These are phyloP conservation scores for Barnettozyma sp. DNA, from an alignment of 805 yeast species.

Conservation along the genomic window DNA sequence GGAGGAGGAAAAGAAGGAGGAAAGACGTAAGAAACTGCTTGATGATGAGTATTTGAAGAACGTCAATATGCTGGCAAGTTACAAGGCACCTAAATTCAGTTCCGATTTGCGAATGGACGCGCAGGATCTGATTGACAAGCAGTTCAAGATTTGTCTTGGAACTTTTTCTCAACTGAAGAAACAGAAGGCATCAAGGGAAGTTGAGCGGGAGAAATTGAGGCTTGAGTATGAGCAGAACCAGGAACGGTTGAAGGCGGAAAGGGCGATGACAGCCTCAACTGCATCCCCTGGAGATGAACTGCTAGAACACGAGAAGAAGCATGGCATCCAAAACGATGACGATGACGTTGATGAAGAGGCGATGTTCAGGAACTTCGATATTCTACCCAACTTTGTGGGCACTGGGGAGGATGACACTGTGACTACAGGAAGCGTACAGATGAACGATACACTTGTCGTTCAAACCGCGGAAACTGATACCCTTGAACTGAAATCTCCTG, in stretches of 20 bases:
- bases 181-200: conserved; percentile 26
- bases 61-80: conserved; percentile 12
- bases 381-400: conserved; percentile 24
- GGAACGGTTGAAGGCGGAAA: conserved; percentile 7
- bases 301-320: no score
- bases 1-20: conserved; percentile 8
- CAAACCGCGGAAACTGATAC: no score
- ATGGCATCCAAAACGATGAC: no score
- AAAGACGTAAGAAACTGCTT: conserved; percentile 10
- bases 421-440: no score
- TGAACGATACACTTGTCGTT: no score
- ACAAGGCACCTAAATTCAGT: conserved; percentile 7
- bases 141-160: conserved; percentile 26
- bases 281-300: no score
- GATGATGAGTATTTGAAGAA: conserved; percentile 11
- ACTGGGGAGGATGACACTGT: conserved; percentile 13
- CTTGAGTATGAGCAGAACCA: conserved; percentile 12
- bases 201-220: conserved; percentile 17
- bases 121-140: conserved; percentile 27
- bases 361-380: conserved; percentile 25
- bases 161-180: conserved; percentile 30
- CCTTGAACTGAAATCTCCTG: no score
- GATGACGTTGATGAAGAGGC: conserved; percentile 14
- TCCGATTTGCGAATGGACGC: conserved; percentile 14
- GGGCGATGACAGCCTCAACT: background rate